phyloP scores from a whole-genome alignment of 1,139 yeast species.

The Sugiyamaella japonica region DNA sequence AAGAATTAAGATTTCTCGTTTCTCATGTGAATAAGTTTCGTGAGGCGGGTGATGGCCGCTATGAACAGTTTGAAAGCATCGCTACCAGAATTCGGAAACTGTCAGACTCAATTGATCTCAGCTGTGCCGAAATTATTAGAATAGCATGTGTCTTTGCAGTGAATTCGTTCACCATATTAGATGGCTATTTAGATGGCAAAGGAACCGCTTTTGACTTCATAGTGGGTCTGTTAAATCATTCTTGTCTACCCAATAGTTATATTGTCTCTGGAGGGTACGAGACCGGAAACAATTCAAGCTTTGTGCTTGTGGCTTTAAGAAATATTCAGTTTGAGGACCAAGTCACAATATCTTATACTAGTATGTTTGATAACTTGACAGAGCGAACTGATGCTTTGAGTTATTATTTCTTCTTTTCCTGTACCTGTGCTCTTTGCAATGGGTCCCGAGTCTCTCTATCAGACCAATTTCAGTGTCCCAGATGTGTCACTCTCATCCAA shows the following conservation, averaged over 20 bases:
- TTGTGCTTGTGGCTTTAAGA: constrained; percentile 14
- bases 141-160: constrained; percentile 19
- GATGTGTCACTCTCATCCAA: constrained; percentile 4
- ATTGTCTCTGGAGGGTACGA: constrained; percentile 6
- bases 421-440: constrained; percentile 16
- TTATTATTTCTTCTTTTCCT: constrained; percentile 19
- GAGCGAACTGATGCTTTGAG: constrained; percentile 12
- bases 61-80: constrained; percentile 8
- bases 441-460: constrained; percentile 1
- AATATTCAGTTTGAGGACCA: constrained; percentile 14
- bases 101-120: neutral
- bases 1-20: constrained; percentile 7
- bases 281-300: neutral
- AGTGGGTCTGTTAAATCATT: constrained; percentile 20
- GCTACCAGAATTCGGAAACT: neutral
- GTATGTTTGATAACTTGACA: constrained; percentile 7
- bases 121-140: constrained; percentile 2
- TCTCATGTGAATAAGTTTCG: constrained; percentile 14
- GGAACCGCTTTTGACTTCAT: constrained; percentile 21
- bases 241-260: constrained; percentile 19
- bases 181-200: constrained; percentile 10
- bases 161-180: constrained; percentile 19
- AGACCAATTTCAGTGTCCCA: constrained; percentile 17
- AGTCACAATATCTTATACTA: constrained; percentile 17
- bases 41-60: constrained; percentile 11